Conservation (phyloP, 176 grass and related monocot species). For the Bonia amplexicaulis region DNA sequence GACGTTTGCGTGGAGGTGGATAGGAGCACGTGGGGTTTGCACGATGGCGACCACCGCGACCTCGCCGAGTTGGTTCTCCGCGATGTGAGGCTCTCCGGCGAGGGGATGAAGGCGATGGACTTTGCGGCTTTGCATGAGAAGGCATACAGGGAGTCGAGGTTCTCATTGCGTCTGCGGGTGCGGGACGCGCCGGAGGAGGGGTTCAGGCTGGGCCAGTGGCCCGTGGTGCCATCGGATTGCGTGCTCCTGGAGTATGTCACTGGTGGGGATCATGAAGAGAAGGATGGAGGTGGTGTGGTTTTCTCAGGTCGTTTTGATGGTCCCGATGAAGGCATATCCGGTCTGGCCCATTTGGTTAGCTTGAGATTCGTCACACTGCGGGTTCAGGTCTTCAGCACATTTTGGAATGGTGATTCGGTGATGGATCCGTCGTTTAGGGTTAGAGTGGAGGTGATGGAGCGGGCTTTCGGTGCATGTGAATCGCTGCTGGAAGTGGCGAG, state of each 20-base stretch:
- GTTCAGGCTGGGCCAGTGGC: conserved; percentile 71
- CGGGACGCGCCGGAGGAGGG: conserved; percentile 54
- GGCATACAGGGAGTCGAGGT: conserved; percentile 30
- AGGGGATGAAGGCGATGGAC: conserved; percentile 9
- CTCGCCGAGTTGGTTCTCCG: conserved; percentile 65
- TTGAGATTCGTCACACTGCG: conserved; percentile 59
- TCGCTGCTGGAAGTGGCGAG: conserved; percentile 69
- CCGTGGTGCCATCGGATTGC: conserved; percentile 45
- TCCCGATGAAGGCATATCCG: conserved; percentile 66
- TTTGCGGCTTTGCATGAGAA: neutral
- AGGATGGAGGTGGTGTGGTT: conserved; percentile 1
- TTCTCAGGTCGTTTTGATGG: conserved; percentile 69
- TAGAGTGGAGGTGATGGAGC: conserved; percentile 66
- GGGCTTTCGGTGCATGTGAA: conserved; percentile 50
- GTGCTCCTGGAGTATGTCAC: conserved; percentile 59
- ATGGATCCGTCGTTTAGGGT: conserved; percentile 32
- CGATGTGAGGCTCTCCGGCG: conserved; percentile 46
- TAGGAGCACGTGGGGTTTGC: neutral
- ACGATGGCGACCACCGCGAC: conserved; percentile 45
- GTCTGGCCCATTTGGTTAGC: conserved; percentile 63
- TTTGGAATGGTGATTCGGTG: neutral
- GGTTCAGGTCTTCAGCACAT: neutral
- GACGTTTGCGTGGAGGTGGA: conserved; percentile 61
- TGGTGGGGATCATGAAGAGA: neutral
- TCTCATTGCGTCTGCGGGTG: conserved; percentile 55